phyloP scores from a whole-genome alignment of 176 grass and related monocot genomes.

The Tillandsia leiboldiana region DNA sequence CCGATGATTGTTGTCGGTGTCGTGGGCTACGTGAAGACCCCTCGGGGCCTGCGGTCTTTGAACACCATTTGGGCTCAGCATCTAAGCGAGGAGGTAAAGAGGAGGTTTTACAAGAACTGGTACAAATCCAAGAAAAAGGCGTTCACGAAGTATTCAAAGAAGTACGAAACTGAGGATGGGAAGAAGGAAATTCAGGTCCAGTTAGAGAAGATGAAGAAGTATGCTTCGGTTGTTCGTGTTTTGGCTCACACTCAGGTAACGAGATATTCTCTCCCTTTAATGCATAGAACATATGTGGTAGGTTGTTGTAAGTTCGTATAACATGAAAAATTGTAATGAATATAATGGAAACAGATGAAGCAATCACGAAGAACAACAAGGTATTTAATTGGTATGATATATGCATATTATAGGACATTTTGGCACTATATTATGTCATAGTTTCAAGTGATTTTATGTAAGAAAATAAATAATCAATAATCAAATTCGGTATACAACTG shows the following conservation, averaged over 20 bases:
- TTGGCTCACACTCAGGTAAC: slow-evolving; percentile 76
- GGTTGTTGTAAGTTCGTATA: too few species aligned
- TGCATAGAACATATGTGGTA: not conserved
- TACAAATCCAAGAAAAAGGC: slow-evolving; percentile 96
- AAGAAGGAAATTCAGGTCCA: slow-evolving; percentile 79
- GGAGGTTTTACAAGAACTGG: slow-evolving; percentile 97
- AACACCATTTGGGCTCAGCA: slow-evolving; percentile 93
- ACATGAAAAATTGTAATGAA: too few species aligned
- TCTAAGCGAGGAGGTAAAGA: slow-evolving; percentile 77
- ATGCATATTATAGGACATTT: too few species aligned
- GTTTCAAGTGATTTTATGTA: too few species aligned
- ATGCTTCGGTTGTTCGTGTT: slow-evolving; percentile 73
- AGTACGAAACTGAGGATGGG: slow-evolving; percentile 60
- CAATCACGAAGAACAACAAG: too few species aligned
- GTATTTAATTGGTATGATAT: too few species aligned
- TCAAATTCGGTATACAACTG: too few species aligned
- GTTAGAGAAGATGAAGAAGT: slow-evolving; percentile 94
- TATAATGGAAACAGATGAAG: too few species aligned
- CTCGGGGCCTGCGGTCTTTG: slow-evolving; percentile 61
- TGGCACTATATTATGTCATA: too few species aligned
- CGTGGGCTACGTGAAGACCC: slow-evolving; percentile 87
- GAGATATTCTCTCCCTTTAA: not conserved
- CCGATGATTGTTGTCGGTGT: slow-evolving; percentile 80
- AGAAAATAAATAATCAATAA: too few species aligned
- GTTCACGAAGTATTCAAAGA: slow-evolving; percentile 76